A percentile compares a stretch with the other conserved stretches of the same genome.
These are phyloP conservation scores for Rhizoclosmatium sp. DNA, from an alignment of 192 early-diverging fungal genomes.

Conservation along the genomic window DNA sequence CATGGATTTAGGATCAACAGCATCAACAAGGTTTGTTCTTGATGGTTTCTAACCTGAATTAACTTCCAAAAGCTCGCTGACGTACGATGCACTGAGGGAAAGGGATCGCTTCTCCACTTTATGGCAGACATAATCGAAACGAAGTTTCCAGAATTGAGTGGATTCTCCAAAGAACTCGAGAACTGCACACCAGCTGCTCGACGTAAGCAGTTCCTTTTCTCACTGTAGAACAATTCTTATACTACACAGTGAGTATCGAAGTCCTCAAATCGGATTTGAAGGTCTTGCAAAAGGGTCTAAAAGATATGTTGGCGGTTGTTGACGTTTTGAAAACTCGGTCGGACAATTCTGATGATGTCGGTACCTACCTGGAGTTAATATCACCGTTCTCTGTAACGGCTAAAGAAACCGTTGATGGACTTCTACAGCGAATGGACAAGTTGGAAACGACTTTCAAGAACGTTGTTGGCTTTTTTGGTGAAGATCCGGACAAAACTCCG, in stretches of 20 bases:
- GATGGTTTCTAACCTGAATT: neutral
- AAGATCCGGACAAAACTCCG: slow-evolving; percentile 42
- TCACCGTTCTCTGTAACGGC: slow-evolving; percentile 39
- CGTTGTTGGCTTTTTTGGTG: slow-evolving; percentile 42
- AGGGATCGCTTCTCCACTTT: slow-evolving; percentile 53
- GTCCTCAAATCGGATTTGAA: slow-evolving; percentile 47
- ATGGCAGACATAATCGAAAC: slow-evolving; percentile 49
- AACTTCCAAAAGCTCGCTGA: slow-evolving; percentile 39
- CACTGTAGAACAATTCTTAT: too few species aligned
- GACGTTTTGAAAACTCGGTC: neutral
- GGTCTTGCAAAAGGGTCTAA: slow-evolving; percentile 39
- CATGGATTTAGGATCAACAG: slow-evolving; percentile 55
- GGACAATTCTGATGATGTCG: neutral
- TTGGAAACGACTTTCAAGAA: slow-evolving; percentile 34
- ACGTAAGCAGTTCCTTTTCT: slow-evolving; percentile 29
- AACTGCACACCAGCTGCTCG: slow-evolving; percentile 42
- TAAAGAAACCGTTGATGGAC: slow-evolving; percentile 11
- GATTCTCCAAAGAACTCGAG: slow-evolving; percentile 43
- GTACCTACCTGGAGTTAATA: slow-evolving; percentile 37
- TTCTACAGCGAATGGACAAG: slow-evolving; percentile 20
- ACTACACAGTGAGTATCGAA: slow-evolving; percentile 29
- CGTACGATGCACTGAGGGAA: slow-evolving; percentile 47
- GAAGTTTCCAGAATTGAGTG: slow-evolving; percentile 45
- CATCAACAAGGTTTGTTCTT: slow-evolving; percentile 45
- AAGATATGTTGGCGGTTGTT: slow-evolving; percentile 2